phyloP scores from a whole-genome alignment of 2,329 filamentous ascomycete species.

The Phialophora verrucosa region DNA sequence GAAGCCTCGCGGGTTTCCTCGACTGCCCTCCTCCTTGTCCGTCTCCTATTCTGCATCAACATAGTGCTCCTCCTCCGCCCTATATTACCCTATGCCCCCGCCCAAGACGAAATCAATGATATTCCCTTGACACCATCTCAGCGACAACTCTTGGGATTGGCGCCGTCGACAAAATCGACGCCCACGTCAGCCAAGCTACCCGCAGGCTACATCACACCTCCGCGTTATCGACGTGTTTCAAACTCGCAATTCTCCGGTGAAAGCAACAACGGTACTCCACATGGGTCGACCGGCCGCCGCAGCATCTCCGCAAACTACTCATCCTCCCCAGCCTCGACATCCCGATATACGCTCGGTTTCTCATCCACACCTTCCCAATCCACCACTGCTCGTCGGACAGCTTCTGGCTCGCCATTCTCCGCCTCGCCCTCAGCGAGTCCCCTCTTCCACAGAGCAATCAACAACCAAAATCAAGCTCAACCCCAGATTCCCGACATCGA shows the following conservation, averaged over 20 bases:
- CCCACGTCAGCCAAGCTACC: slow-evolving; percentile 60
- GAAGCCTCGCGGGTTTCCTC: slow-evolving; percentile 47
- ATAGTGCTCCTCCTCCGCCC: slow-evolving; percentile 74
- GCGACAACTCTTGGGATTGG: slow-evolving; percentile 80
- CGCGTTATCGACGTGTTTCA: slow-evolving; percentile 72
- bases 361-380: slow-evolving; percentile 48
- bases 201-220: slow-evolving; percentile 72
- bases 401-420: slow-evolving; percentile 59
- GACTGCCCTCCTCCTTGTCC: slow-evolving; percentile 60
- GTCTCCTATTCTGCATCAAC: slow-evolving; percentile 71
- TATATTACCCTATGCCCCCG: slow-evolving; percentile 61
- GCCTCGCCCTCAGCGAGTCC: slow-evolving; percentile 55
- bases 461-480: slow-evolving; percentile 22
- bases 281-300: slow-evolving; percentile 56
- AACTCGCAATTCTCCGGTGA: slow-evolving; percentile 56
- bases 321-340: slow-evolving; percentile 35
- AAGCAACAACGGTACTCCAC: slow-evolving; percentile 12
- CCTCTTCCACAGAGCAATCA: slow-evolving; percentile 71
- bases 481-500: slow-evolving; percentile 29
- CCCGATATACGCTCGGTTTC: slow-evolving; percentile 33
- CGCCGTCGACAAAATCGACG: slow-evolving; percentile 68
- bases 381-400: slow-evolving; percentile 42
- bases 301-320: slow-evolving; percentile 42
- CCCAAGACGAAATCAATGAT: slow-evolving; percentile 79
- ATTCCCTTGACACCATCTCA: slow-evolving; percentile 91